Base-by-base conservation (phyloP, 352 stramenopile genomes). In the Plasmopara muralis region DNA sequence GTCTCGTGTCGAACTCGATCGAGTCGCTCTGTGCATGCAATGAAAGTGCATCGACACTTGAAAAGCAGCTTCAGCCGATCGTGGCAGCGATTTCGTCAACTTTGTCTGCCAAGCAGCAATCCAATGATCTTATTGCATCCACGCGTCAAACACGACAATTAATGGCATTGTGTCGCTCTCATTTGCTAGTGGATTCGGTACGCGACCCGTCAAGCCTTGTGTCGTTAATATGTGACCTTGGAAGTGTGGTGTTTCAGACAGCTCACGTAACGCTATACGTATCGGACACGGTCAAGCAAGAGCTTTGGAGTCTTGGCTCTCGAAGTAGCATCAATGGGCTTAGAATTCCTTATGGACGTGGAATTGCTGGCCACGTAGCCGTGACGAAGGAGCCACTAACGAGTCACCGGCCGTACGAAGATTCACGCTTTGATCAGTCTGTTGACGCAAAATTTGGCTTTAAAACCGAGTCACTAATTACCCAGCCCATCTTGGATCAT, bases 401-500 rank as follows among this genome's bases (percentile, higher is more conserved):
- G 10, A 70, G 93, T 5, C 66, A 64, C 12, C 79, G 86, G 39
- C 79, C 80, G 0, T 91, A 93, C 60, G 70, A 91, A 38, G 81
- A 89, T 43, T 58, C 75, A 12, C 78, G 77, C 14, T 95, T 95
- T 55, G 83, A 93, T 57, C 64, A 60, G 5, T 89, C 80, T 39
- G 83, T 92, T 25, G 84, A 95, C 63, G 50, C 74, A 33, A 85
- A 85, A 60, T 85, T 86, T 42, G 80, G 82, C 31, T 95, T 90
- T 70, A 84, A 85, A 47, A 93, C 85, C 0, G 74, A 89, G 38
- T 87, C 72, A 29, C 52, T 90, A 12, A 55, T 93, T 15, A 86
- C 74, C 9, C 77, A 93, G 9, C 80, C 83, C 1, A 71, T 95
- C 9, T 49, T 86, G 12, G 67, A 87, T 40, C 77, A 73, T 34